A percentile compares a stretch with the other conserved stretches of the same genome.
Conservation (phyloP, 305 asterid species). For the Solanum hybrid region DNA sequence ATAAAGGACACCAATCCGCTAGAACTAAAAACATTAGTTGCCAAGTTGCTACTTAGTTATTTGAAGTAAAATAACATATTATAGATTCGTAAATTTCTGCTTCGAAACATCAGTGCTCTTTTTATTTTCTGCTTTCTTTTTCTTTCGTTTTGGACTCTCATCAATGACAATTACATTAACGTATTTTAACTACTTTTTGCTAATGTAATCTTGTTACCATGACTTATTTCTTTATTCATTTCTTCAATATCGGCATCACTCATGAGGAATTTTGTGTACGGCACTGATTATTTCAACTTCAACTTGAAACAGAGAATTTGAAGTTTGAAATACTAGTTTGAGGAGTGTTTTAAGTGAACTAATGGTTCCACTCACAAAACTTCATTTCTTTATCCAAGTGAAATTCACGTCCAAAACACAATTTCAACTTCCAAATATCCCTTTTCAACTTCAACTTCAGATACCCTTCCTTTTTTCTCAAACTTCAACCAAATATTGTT, state of each 20-base stretch:
- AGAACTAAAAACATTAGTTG: neutral
- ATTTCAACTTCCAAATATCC: neutral
- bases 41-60: neutral
- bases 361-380: neutral
- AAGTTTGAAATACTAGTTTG: neutral
- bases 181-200: neutral
- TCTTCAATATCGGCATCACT: neutral
- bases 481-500: neutral
- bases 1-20: neutral
- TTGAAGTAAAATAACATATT: neutral
- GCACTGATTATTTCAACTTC: neutral
- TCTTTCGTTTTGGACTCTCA: neutral
- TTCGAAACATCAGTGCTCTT: neutral
- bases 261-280: neutral
- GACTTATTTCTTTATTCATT: neutral
- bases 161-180: neutral
- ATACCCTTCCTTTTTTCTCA: neutral
- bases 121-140: neutral
- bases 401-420: neutral
- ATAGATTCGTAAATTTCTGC: neutral
- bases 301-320: neutral
- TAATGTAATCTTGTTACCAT: neutral
- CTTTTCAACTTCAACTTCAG: neutral
- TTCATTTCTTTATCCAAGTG: neutral
- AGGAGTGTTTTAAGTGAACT: neutral